A percentile compares a stretch with the other conserved stretches of the same genome.
phyloP scores from a whole-genome alignment of 192 early-diverging fungal genomes.

The Linnemannia exigua region DNA sequence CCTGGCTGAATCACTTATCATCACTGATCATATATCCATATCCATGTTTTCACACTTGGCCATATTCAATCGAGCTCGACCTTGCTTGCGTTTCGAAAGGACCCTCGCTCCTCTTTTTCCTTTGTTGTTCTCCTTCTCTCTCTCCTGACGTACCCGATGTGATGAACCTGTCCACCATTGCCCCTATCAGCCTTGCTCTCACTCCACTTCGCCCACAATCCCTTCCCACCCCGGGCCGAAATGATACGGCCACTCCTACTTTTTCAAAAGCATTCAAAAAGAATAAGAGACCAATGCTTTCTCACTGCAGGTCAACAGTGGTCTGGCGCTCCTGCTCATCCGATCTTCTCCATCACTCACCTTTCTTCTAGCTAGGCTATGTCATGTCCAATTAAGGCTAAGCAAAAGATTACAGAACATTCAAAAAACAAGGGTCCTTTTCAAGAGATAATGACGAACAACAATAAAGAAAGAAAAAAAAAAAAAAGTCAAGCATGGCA shows the following conservation, averaged over 20 bases:
- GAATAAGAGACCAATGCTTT: neutral
- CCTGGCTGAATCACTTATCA: constrained; percentile 1
- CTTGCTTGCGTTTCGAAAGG: too few relatives aligned
- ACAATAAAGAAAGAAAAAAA: neutral
- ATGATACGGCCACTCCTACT: neutral
- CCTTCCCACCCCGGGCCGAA: neutral
- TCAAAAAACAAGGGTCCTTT: neutral
- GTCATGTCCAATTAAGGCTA: neutral
- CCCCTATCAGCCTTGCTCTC: neutral
- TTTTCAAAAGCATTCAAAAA: neutral
- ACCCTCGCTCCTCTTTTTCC: neutral
- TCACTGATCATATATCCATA: neutral
- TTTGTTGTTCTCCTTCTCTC: neutral
- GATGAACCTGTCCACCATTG: neutral
- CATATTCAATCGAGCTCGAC: neutral
- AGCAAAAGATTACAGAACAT: neutral
- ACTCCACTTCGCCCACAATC: constrained; percentile 9
- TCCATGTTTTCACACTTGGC: neutral
- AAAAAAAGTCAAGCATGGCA: too few relatives aligned
- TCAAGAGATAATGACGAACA: neutral
- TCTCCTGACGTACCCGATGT: neutral
- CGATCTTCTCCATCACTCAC: neutral
- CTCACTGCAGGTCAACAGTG: neutral
- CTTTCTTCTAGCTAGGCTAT: neutral
- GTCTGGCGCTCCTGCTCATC: neutral